Conservation (phyloP, 192 early-diverging fungal genomes). For the Umbelopsis vinacea region DNA sequence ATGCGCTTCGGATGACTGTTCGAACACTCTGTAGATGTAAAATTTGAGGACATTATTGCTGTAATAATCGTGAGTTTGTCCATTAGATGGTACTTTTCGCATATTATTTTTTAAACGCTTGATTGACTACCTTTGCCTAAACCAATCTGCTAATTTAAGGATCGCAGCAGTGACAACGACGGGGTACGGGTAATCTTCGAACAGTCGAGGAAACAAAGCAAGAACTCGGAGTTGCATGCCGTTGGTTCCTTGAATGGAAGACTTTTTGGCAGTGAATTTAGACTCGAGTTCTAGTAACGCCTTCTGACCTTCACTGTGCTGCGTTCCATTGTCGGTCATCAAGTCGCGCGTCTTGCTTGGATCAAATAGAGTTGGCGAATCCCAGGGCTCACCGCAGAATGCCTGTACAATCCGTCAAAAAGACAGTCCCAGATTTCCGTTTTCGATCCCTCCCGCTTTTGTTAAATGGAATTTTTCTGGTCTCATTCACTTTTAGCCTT, state of each 20-base stretch:
- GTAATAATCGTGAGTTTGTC: not conserved
- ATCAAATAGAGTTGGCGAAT: not conserved
- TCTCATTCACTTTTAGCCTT: not conserved
- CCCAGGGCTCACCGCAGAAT: not conserved
- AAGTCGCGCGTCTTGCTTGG: not conserved
- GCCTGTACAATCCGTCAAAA: not conserved
- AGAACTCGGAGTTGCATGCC: constrained; percentile 46
- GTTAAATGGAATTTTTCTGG: not conserved
- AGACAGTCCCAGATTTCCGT: not conserved
- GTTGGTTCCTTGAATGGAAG: constrained; percentile 22
- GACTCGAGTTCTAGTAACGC: constrained; percentile 33
- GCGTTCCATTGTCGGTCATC: constrained; percentile 18
- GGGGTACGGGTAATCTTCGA: constrained; percentile 49
- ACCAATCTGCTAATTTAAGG: constrained; percentile 56
- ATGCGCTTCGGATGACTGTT: constrained; percentile 41
- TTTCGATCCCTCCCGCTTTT: not conserved
- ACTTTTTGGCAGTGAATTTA: constrained; percentile 32
- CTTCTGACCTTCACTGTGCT: constrained; percentile 36
- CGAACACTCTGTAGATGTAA: constrained; percentile 51
- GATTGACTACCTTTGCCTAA: constrained; percentile 41
- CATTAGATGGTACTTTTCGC: not conserved
- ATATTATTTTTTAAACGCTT: not conserved
- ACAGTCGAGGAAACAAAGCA: constrained; percentile 45
- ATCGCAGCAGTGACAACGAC: constrained; percentile 53
- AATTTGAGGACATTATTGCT: constrained; percentile 52